Base-by-base conservation (phyloP, 2,329 filamentous ascomycete genomes). In the Sporothrix luriei region DNA sequence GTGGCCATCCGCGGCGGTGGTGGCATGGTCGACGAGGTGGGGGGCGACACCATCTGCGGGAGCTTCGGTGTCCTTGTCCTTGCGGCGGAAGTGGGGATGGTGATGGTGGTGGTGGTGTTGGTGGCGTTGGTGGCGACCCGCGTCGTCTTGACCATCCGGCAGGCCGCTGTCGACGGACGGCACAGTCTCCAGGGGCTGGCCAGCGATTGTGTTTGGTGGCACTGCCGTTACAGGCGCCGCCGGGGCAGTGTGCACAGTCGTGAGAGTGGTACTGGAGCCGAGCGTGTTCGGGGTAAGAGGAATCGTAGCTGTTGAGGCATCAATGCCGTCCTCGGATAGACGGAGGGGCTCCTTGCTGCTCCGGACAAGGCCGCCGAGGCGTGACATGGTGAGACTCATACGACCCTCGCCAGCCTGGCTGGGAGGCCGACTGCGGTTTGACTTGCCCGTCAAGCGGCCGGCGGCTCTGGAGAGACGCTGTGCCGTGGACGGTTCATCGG, bases 351-450 rank as follows among this genome's bases (percentile, higher is more conserved):
- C 85, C 74, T 81, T 85, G 78, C 84, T 86, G 10, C 81, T 74
- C 66, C 82, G 83, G 74, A 84, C 82, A 7, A 87, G 80, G 0
- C 83, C 82, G 11, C 83, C 83, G 4, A 87, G 77, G n/a, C 85
- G 83, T 19, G 82, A 84, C 76, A 89, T 87, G 2, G 84, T 85
- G 21, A 84, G 79, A 74, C 85, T 88, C 69, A 88, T 83, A 4
- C 87, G 82, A 19, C 82, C 82, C 73, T 89, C 87, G 38, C 86
- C 85, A 0, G 81, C 83, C 73, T 88, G 86, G 74, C 87, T 89
- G 21, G 79, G 79, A 4, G 87, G 85, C 14, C 87, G 83, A 73
- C 87, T 88, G 73, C 83, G 82, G 62, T 77, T 78, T 73, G 72
- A 74, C 67, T 76, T 77, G 70, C 70, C 75, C 26, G 83, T 78